Base-by-base conservation (phyloP, 257 asterid species). In the Penstemon eatonii region DNA sequence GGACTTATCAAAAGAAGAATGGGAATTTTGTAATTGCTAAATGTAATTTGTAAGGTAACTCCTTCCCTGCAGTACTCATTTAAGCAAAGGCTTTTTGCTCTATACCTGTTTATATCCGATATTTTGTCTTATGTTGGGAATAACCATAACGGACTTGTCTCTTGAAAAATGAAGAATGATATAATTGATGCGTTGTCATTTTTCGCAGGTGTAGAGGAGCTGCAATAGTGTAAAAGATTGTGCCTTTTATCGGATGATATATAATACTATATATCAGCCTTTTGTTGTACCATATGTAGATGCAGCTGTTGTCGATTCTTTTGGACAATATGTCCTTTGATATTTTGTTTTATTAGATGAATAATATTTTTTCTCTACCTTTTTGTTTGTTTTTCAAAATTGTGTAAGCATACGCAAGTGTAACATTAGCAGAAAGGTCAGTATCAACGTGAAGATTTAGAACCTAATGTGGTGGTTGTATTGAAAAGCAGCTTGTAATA, bases 1-100 rank as follows among this genome's bases (percentile, higher is more conserved):
- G 67, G 96, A 94, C 85, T 71, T 94, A 82, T 86, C 99, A 56
- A 82, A 83, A 76, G 89, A 80, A 82, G 87, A 86, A 43, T 94
- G 99, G 99, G 93, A 83, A 67, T 83, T 84, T 53, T 87, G 87
- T 76, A 78, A 79, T 70, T 68, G 68, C 59, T 71, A 58, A 76
- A 69, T 65, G 55, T 69, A 68, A 44, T 57, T 70, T 25, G 45
- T 74, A 82, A 82, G 88, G 95, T 82, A 75, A 73, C 19, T 67
- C 49, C 19, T 44, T 45, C 5, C 18, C 63, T 65, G 46, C 18
- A 62, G 53, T 56, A 64, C 7, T 54, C 38, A 49, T 9, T 13
- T 8, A 1, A 7, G 4, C 45, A 39, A 47, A 64, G 51, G 7
- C 3, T 45, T 45, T 45, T 45, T 45, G 50, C 50, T 45, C 50